A percentile compares a stretch with the other conserved stretches of the same genome.
Conservation (phyloP, 176 grass and related monocot species). For the Juncus effusus region DNA sequence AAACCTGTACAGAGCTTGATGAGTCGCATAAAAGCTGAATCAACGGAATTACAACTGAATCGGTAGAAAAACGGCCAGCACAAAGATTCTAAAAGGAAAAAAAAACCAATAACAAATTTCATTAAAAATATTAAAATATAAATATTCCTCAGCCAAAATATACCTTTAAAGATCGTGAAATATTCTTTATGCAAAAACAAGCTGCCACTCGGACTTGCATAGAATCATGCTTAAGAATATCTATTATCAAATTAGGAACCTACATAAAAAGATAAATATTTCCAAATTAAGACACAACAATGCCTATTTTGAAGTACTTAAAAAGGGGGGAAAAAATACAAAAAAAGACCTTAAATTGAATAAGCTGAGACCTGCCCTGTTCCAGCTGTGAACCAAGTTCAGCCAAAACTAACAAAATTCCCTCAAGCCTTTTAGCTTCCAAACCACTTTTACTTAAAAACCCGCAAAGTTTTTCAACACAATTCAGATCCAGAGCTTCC, state of each 20-base stretch:
- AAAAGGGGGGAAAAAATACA: background rate
- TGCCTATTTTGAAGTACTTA: background rate
- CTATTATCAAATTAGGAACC: conserved; percentile 70
- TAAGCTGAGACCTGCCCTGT: conserved; percentile 76
- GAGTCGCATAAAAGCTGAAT: conserved; percentile 67
- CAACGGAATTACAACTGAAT: conserved; percentile 54
- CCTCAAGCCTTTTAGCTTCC: conserved; percentile 58
- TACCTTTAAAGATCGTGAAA: conserved; percentile 89
- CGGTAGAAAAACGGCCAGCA: conserved; percentile 68
- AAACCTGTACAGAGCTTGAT: conserved; percentile 81
- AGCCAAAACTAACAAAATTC: conserved; percentile 82
- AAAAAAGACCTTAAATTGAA: conserved; percentile 40
- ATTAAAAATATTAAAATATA: conserved; percentile 20
- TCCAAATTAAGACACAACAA: background rate
- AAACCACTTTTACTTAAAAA: conserved; percentile 50
- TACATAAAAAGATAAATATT: conserved; percentile 30
- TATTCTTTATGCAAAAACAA: conserved; percentile 88
- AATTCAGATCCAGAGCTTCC: conserved; percentile 64
- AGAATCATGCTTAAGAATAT: conserved; percentile 78
- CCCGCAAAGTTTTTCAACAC: conserved; percentile 68
- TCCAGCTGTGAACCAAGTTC: conserved; percentile 92
- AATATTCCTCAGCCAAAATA: background rate
- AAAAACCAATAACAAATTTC: conserved; percentile 19
- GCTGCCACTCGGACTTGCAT: conserved; percentile 78
- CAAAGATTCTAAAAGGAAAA: conserved; percentile 71